Evolutionary conservation across 805 yeast species (phyloP), one percentile per base, ranked within the genome.

Genomic region (Spathaspora girioi): DNA sequence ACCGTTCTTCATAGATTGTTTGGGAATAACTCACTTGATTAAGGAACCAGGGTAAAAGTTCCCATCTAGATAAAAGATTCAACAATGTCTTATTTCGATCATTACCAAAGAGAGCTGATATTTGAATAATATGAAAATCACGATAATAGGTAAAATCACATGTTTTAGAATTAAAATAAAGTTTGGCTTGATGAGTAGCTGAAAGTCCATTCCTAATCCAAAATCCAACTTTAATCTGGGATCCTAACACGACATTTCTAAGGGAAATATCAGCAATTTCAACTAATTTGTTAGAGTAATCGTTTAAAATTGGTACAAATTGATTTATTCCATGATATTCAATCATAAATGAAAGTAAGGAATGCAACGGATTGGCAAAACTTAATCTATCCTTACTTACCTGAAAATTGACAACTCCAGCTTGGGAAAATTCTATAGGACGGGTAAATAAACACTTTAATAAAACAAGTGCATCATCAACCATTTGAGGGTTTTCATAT

Each of bases 191-290:
- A 43, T 77, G 72, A 3, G 81, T 64, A 1, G 77, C 79, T 5
- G 79, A 73, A 48, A 71, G 60, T 18, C 94, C 94, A 59, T 87
- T 87, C 67, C 93, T 77, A 2, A 87, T 78, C 94, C 94, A 87
- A 54, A 80, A 81, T 1, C 87, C 87, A 1, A 79, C 69, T 32
- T 77, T 77, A 2, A 85, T 79, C 59, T 87, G 93, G 3, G 84
- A 68, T 17, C 80, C 76, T 29, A 86, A 68, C 1, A 84, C 90
- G 31, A 83, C 69, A 14, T 85, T 77, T 62, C 87, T 75, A 46
- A 87, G 63, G 0, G 86, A 76, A 48, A 77, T 71, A 62, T 85
- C 90, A 0, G 87, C 73, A 15, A 83, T 71, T 3, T 64, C 63
- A 49, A 78, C 56, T 27, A 51, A 46, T 17, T 19, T 18, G 8